These are phyloP conservation scores for Naematelia encephala DNA, from an alignment of 768 basidiomycete genomes.

Conservation along the genomic window DNA sequence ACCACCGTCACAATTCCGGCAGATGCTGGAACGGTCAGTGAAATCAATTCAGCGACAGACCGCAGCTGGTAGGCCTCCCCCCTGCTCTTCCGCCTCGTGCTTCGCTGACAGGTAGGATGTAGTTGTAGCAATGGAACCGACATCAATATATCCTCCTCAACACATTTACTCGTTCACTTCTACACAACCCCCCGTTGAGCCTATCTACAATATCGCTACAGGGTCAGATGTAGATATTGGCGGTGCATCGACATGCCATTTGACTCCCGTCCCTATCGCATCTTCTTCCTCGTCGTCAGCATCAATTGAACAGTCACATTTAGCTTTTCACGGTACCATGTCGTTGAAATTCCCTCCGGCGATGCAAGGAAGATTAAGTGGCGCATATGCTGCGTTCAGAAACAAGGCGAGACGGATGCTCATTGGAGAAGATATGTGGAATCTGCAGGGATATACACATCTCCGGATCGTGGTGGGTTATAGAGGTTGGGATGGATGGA, in stretches of 20 bases:
- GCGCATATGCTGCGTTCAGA: constrained; percentile 87
- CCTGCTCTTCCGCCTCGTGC: neutral
- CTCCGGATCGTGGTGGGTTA: constrained; percentile 75
- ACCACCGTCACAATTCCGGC: constrained; percentile 28
- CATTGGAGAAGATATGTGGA: constrained; percentile 81
- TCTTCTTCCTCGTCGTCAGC: neutral
- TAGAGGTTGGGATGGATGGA: constrained; percentile 70
- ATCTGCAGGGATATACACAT: constrained; percentile 75
- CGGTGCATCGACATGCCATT: constrained; percentile 53
- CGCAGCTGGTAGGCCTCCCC: constrained; percentile 28
- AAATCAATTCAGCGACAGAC: constrained; percentile 37
- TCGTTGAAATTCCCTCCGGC: constrained; percentile 66
- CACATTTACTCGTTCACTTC: constrained; percentile 39
- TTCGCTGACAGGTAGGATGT: neutral
- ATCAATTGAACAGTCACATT: constrained; percentile 52
- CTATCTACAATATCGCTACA: constrained; percentile 64
- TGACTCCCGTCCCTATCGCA: constrained; percentile 33
- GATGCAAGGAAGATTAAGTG: constrained; percentile 66
- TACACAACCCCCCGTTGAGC: constrained; percentile 14
- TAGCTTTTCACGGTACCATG: constrained; percentile 71
- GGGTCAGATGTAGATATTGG: constrained; percentile 90
- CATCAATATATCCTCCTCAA: constrained; percentile 23
- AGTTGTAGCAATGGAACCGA: constrained; percentile 38
- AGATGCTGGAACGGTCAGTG: constrained; percentile 42
- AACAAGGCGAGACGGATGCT: constrained; percentile 78